These are phyloP conservation scores for Ambrosiella cleistominuta DNA, from an alignment of 2,329 filamentous ascomycete species.

Conservation along the genomic window DNA sequence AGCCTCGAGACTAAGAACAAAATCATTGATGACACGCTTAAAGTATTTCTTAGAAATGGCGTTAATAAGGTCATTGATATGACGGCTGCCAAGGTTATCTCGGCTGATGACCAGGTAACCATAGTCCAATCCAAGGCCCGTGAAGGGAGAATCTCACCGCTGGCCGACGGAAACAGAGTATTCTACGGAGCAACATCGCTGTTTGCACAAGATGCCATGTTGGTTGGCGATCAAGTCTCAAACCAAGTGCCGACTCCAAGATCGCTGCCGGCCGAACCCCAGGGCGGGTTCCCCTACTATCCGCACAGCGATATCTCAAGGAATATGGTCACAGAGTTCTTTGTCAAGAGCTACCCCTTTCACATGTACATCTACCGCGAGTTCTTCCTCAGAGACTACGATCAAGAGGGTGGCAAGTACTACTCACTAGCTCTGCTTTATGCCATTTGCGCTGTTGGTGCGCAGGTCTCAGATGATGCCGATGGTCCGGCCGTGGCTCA, in stretches of 20 bases:
- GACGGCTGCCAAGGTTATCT: too few relatives aligned
- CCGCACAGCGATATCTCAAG: constrained; percentile 28
- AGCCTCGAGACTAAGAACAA: neutral
- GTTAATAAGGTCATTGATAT: too few relatives aligned
- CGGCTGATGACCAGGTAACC: too few relatives aligned
- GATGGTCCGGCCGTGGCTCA: constrained; percentile 22
- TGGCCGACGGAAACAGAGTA: too few relatives aligned
- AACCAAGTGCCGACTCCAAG: too few relatives aligned
- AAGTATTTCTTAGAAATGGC: neutral
- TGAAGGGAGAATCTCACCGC: too few relatives aligned
- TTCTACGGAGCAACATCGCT: too few relatives aligned
- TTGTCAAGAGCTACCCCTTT: constrained; percentile 30
- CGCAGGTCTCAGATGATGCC: constrained; percentile 26
- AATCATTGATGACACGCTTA: neutral
- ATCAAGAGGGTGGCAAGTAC: constrained; percentile 27
- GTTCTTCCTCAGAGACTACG: constrained; percentile 32
- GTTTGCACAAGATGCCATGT: too few relatives aligned
- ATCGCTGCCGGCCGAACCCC: too few relatives aligned
- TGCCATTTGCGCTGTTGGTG: constrained; percentile 31
- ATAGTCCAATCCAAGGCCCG: too few relatives aligned
- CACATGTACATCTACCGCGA: constrained; percentile 34
- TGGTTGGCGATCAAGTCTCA: too few relatives aligned
- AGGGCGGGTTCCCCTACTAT: constrained; percentile 19
- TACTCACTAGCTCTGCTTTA: constrained; percentile 33
- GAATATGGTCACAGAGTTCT: constrained; percentile 29